Evolutionary conservation across 2,329 filamentous ascomycete genomes (phyloP).

Genomic region (Aspergillus terreus): DNA sequence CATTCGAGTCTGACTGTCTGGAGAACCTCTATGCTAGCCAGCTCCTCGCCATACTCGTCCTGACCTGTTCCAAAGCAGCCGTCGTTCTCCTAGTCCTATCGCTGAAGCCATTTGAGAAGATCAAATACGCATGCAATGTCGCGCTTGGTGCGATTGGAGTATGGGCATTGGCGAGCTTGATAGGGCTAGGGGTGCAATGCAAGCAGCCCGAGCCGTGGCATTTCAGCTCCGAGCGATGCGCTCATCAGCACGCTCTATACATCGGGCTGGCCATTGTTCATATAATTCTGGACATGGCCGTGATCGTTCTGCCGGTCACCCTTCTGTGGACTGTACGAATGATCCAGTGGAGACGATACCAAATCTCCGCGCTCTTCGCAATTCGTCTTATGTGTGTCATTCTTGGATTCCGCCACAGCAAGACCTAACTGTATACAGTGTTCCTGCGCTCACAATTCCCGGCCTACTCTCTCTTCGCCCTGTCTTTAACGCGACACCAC

Average conservation of each 20-base stretch:
- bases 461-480: neutral
- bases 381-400: neutral
- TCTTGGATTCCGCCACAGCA: too few species aligned
- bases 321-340: slow-evolving; percentile 1
- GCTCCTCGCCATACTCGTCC: neutral
- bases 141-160: neutral
- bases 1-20: neutral
- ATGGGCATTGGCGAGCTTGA: neutral
- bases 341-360: neutral
- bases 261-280: neutral
- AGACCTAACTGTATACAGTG: neutral
- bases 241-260: neutral
- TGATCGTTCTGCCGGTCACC: neutral
- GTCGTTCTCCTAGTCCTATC: neutral
- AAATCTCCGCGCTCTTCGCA: slow-evolving; percentile 2
- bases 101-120: neutral
- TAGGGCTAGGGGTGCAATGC: neutral
- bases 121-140: neutral
- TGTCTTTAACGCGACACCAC: neutral
- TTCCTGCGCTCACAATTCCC: neutral
- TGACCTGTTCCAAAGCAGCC: neutral
- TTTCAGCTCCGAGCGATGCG: neutral
- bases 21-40: slow-evolving; percentile 1
- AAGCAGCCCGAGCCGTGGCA: neutral
- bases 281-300: neutral